Evolutionary conservation across 768 basidiomycete species (phyloP).

Genomic region (Boletus reticuloceps): DNA sequence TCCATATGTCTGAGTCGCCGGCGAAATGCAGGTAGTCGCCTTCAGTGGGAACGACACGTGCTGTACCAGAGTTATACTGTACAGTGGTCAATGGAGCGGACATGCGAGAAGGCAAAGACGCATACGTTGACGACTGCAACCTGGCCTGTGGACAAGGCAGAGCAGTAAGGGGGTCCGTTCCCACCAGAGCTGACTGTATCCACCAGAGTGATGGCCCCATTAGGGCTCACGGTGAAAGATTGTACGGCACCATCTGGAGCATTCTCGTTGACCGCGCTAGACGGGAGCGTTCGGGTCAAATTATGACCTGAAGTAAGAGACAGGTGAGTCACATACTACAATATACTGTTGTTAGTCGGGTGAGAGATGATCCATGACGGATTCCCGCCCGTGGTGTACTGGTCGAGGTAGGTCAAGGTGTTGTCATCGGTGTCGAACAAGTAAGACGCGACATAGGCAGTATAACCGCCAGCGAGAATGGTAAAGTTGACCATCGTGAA

Average conservation of each 20-base stretch:
- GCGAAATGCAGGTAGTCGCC: constrained; percentile 35
- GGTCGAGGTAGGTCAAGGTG: constrained; percentile 45
- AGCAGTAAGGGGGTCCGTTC: constrained; percentile 48
- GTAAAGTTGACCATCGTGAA: constrained; percentile 60
- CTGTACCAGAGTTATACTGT: constrained; percentile 56
- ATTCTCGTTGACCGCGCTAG: constrained; percentile 61
- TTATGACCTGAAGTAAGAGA: neutral
- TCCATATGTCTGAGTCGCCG: constrained; percentile 39
- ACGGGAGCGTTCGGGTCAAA: neutral
- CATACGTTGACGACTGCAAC: constrained; percentile 59
- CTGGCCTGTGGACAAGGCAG: constrained; percentile 50
- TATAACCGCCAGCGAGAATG: constrained; percentile 67
- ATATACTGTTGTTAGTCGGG: constrained; percentile 53
- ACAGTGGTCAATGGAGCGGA: neutral
- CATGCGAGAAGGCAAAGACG: neutral
- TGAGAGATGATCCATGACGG: constrained; percentile 62
- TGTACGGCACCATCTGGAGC: constrained; percentile 42
- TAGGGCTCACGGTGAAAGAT: constrained; percentile 47
- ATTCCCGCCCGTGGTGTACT: constrained; percentile 41
- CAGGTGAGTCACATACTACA: constrained; percentile 49
- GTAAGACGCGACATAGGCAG: constrained; percentile 59
- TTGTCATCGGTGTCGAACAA: constrained; percentile 53
- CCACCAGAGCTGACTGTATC: constrained; percentile 51
- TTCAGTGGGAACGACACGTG: constrained; percentile 47
- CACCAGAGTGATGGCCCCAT: constrained; percentile 46